A percentile compares a stretch with the other conserved stretches of the same genome.
Conservation (phyloP, 345 rosid genomes). For the Acer campestre region DNA sequence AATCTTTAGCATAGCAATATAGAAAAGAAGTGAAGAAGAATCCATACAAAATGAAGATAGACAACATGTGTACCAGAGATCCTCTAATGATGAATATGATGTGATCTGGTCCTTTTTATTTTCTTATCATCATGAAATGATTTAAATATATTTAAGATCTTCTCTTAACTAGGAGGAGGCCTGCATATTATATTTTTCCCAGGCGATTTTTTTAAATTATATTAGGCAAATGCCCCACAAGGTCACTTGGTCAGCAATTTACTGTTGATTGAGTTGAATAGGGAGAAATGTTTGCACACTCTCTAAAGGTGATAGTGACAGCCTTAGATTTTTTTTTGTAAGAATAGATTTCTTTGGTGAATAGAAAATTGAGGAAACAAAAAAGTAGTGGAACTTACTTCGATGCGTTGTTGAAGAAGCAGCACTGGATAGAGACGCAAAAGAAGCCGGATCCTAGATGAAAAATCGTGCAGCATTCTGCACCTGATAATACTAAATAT, state of each 20-base stretch:
- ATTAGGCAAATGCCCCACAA: conserved; percentile 17
- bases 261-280: conserved; percentile 8
- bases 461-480: too few species aligned
- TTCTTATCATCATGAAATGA: conserved; percentile 7
- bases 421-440: too few species aligned
- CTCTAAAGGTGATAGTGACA: conserved; percentile 10
- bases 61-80: conserved; percentile 35
- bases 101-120: conserved; percentile 20
- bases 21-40: conserved; percentile 27
- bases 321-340: neutral
- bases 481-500: neutral
- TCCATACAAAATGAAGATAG: conserved; percentile 26
- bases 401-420: conserved; percentile 7
- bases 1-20: conserved; percentile 34
- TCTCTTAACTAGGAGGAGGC: neutral
- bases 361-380: neutral
- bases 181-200: neutral
- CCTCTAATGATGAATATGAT: conserved; percentile 17
- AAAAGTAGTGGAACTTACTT: neutral
- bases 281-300: neutral
- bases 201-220: conserved; percentile 3
- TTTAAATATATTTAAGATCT: neutral
- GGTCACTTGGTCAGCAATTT: conserved; percentile 14
- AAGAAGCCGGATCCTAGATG: too few species aligned
- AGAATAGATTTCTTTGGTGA: neutral